A percentile compares a stretch with the other conserved stretches of the same genome.
These are phyloP conservation scores for Aspergillus candidus DNA, from an alignment of 2,329 filamentous ascomycete species.

Conservation along the genomic window DNA sequence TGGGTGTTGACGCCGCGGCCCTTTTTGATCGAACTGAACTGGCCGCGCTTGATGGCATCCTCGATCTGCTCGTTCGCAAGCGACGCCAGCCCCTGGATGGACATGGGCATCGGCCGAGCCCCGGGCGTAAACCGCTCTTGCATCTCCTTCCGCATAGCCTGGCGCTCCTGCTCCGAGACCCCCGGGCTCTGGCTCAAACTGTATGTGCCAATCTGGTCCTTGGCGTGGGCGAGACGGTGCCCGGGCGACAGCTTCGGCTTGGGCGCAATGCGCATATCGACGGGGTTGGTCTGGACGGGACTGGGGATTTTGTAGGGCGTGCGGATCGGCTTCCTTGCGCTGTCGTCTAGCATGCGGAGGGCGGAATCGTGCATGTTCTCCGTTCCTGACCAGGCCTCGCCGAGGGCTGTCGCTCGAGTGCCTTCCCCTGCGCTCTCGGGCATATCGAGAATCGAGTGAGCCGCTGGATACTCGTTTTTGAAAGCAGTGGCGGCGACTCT, in stretches of 20 bases:
- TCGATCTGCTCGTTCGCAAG: slow-evolving; percentile 90
- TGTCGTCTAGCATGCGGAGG: slow-evolving; percentile 66
- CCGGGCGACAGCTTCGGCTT: slow-evolving; percentile 42
- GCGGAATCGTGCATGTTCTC: slow-evolving; percentile 70
- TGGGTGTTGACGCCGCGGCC: slow-evolving; percentile 65
- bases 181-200: slow-evolving; percentile 48
- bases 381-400: slow-evolving; percentile 69
- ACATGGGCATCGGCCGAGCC: slow-evolving; percentile 66
- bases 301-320: slow-evolving; percentile 36
- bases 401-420: slow-evolving; percentile 61
- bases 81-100: slow-evolving; percentile 69
- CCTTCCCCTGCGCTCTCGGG: slow-evolving; percentile 60
- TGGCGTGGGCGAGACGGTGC: slow-evolving; percentile 50
- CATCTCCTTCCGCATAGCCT: slow-evolving; percentile 65
- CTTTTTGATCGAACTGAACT: slow-evolving; percentile 78
- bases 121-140: slow-evolving; percentile 73
- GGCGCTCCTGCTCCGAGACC: slow-evolving; percentile 65
- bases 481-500: slow-evolving; percentile 53
- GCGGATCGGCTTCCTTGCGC: slow-evolving; percentile 53
- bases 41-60: slow-evolving; percentile 83
- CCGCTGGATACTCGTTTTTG: slow-evolving; percentile 46
- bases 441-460: slow-evolving; percentile 49
- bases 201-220: slow-evolving; percentile 54
- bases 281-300: slow-evolving; percentile 26
- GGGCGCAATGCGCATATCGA: slow-evolving; percentile 42